These are phyloP conservation scores for Berberis thunbergii DNA, from an alignment of 164 flowering plant genomes.

Conservation along the genomic window DNA sequence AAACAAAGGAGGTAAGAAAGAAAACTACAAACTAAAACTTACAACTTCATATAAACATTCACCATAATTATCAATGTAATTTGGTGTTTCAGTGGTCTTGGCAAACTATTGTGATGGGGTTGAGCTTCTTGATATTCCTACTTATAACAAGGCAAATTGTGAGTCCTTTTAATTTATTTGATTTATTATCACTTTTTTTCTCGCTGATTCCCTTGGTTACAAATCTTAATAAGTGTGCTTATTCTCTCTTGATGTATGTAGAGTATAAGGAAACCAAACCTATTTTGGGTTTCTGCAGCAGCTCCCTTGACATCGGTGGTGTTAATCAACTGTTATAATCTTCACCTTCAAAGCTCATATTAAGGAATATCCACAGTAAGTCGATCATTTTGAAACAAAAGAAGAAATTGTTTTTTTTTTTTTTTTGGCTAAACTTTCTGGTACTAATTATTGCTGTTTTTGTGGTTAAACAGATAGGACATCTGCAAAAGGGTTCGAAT, in stretches of 20 bases:
- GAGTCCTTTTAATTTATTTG: neutral
- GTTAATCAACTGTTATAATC: conserved; percentile 66
- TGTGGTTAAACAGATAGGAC: conserved; percentile 45
- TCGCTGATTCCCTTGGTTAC: neutral
- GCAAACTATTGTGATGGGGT: conserved; percentile 3
- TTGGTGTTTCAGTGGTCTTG: neutral
- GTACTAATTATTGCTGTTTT: neutral
- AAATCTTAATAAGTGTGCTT: neutral
- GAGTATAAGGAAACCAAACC: conserved; percentile 70
- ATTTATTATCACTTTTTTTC: neutral
- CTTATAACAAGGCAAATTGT: neutral
- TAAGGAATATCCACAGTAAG: conserved; percentile 76
- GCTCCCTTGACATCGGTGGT: conserved; percentile 82
- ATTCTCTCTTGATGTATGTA: conserved; percentile 11
- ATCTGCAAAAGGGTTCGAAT: conserved; percentile 59
- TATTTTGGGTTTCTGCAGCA: conserved; percentile 96
- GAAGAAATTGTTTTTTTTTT: neutral
- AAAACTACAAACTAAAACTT: neutral
- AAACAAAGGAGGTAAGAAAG: conserved; percentile 51
- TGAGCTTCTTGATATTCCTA: neutral
- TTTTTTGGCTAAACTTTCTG: neutral
- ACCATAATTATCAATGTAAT: neutral
- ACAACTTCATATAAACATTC: neutral
- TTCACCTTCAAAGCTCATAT: conserved; percentile 63
- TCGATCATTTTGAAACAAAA: neutral